Evolutionary conservation across 192 early-diverging fungal genomes (phyloP).

Genomic region (Rhizophagus clarus): DNA sequence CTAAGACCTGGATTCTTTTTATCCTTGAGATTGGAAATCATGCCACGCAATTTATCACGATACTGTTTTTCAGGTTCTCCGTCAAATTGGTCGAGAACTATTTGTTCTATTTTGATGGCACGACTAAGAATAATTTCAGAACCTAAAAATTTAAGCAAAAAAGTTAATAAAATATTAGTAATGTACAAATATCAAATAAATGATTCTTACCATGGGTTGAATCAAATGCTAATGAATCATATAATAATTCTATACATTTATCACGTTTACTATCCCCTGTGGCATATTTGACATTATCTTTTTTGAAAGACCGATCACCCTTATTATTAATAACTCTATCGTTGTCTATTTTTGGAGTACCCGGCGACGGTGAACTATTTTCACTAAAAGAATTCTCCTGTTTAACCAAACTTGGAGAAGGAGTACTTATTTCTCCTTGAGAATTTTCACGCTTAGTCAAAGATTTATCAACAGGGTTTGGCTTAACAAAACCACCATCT

Average conservation of each 20-base stretch:
- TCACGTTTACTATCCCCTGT: conserved; percentile 70
- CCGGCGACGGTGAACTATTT: conserved; percentile 38
- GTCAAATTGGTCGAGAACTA: conserved; percentile 58
- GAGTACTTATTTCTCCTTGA: neutral
- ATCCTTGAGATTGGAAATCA: conserved; percentile 76
- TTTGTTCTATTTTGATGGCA: conserved; percentile 62
- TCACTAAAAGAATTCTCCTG: conserved; percentile 26
- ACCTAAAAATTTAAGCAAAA: conserved; percentile 38
- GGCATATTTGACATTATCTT: conserved; percentile 56
- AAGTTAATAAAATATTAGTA: neutral
- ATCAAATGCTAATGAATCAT: conserved; percentile 68
- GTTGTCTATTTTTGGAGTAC: conserved; percentile 41
- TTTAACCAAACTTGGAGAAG: conserved; percentile 1
- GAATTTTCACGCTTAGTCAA: conserved; percentile 8
- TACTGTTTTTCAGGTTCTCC: conserved; percentile 59
- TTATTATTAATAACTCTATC: conserved; percentile 15
- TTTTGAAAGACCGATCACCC: conserved; percentile 55
- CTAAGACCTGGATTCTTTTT: conserved; percentile 80
- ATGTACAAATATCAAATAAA: neutral
- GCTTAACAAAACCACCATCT: conserved; percentile 16
- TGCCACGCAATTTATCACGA: conserved; percentile 73
- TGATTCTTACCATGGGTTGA: conserved; percentile 53
- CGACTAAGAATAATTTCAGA: conserved; percentile 55
- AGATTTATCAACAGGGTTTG: conserved; percentile 4
- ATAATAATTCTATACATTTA: conserved; percentile 81